Evolutionary conservation across 139 green algal species (phyloP).

Genomic region (Diplosphaera chodatii): DNA sequence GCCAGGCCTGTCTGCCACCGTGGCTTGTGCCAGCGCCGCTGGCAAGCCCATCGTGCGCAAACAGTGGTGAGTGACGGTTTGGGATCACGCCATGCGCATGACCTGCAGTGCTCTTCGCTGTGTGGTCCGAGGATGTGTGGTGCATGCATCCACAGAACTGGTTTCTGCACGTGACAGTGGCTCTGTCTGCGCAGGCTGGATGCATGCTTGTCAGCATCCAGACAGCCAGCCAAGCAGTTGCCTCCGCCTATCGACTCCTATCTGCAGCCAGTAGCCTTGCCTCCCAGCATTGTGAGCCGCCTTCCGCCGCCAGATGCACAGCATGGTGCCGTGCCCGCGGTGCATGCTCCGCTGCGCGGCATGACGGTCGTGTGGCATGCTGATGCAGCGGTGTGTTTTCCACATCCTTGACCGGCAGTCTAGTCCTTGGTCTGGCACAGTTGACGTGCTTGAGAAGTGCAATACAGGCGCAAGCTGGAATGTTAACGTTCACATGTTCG

Average conservation of each 20-base stretch:
- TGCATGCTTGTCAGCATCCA: not conserved
- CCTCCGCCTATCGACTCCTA: no score
- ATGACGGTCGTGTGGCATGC: not conserved
- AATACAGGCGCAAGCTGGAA: no score
- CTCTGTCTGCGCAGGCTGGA: not conserved
- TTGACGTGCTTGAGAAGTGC: no score
- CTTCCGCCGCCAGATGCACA: not conserved
- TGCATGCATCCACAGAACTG: no score
- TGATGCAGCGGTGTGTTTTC: not conserved
- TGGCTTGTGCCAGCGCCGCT: not conserved
- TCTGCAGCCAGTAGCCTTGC: not conserved
- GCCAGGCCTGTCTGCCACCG: not conserved
- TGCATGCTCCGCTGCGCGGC: not conserved
- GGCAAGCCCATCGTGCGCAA: not conserved
- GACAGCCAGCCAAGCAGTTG: not conserved
- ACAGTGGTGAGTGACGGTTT: not conserved
- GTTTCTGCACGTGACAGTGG: not conserved
- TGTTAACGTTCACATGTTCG: no score
- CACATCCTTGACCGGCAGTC: no score
- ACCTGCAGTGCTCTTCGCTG: not conserved
- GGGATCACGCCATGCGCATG: not conserved
- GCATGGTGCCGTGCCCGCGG: no score
- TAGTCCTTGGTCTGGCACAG: no score
- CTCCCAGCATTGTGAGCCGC: not conserved
- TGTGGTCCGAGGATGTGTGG: no score